Conservation (phyloP, 345 rosid genomes). For the Viola odorata region DNA sequence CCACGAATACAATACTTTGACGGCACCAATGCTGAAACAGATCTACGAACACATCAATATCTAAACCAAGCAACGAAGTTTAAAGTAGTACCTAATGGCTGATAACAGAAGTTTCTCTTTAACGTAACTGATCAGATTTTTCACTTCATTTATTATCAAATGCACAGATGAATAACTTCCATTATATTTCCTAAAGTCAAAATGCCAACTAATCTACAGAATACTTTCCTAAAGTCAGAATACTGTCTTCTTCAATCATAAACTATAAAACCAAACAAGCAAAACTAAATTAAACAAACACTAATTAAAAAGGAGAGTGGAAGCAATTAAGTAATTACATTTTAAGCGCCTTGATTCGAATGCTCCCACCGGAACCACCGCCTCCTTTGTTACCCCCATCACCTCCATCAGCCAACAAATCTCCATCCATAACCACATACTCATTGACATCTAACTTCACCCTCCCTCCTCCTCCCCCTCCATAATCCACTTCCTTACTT, state of each 20-base stretch:
- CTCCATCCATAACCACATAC: conserved; percentile 56
- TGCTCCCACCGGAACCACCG: conserved; percentile 97
- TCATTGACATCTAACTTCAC: conserved; percentile 47
- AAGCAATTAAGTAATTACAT: conserved; percentile 51
- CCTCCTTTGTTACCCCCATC: conserved; percentile 86
- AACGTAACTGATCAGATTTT: no score
- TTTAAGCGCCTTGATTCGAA: conserved; percentile 58
- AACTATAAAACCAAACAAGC: background rate
- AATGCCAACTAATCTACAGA: background rate
- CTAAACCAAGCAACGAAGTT: no score
- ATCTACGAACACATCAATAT: no score
- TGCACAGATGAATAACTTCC: no score
- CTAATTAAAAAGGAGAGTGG: conserved; percentile 10
- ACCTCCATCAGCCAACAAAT: conserved; percentile 77
- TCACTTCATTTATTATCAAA: no score
- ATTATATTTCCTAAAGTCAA: background rate
- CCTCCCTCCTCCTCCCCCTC: conserved; percentile 93
- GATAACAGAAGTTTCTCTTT: no score
- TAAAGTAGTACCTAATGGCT: no score
- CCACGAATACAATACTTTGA: no score
- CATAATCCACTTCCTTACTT: conserved; percentile 74
- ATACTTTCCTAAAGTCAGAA: background rate
- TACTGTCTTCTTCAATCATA: background rate
- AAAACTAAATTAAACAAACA: background rate
- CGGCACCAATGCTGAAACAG: no score